These are phyloP conservation scores for Boletus insuetus DNA, from an alignment of 768 basidiomycete genomes.

Conservation along the genomic window DNA sequence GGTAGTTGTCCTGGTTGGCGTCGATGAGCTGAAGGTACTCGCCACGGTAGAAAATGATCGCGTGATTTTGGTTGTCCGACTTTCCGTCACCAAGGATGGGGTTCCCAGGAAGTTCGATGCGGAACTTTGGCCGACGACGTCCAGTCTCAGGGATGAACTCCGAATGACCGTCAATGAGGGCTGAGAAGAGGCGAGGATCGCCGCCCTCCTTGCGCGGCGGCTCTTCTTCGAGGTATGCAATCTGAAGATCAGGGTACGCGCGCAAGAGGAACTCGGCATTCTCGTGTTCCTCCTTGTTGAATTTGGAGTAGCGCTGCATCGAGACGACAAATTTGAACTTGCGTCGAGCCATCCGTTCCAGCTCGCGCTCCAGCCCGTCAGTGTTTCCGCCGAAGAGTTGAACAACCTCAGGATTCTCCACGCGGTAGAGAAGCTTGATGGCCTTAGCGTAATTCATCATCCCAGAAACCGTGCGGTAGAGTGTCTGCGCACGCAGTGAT, in stretches of 20 bases:
- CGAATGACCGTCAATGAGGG: conserved; percentile 96
- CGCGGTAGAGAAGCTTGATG: conserved; percentile 98
- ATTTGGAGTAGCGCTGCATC: conserved; percentile 99
- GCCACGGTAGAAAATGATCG: conserved; percentile 98
- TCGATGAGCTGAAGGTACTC: conserved; percentile 99
- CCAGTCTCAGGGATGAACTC: conserved; percentile 91
- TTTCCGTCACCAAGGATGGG: conserved; percentile 99
- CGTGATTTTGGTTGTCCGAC: conserved; percentile 99
- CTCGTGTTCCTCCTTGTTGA: conserved; percentile 99
- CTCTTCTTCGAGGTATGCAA: conserved; percentile 98
- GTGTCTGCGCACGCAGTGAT: conserved; percentile 95
- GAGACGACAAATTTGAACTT: conserved; percentile 99
- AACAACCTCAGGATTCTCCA: conserved; percentile 99
- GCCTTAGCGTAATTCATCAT: conserved; percentile 99
- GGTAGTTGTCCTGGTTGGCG: conserved; percentile 99
- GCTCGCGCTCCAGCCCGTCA: conserved; percentile 91
- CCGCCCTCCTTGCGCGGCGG: conserved; percentile 91
- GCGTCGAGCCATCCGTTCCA: conserved; percentile 95
- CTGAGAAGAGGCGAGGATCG: conserved; percentile 92
- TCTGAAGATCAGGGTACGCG: conserved; percentile 97
- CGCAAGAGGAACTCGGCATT: conserved; percentile 97
- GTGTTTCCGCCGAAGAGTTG: conserved; percentile 97
- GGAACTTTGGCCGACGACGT: conserved; percentile 91
- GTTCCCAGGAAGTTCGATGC: conserved; percentile 97
- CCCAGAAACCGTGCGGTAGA: conserved; percentile 97